Evolutionary conservation across 768 basidiomycete genomes (phyloP).

Genomic region (Termitomyces sp.): DNA sequence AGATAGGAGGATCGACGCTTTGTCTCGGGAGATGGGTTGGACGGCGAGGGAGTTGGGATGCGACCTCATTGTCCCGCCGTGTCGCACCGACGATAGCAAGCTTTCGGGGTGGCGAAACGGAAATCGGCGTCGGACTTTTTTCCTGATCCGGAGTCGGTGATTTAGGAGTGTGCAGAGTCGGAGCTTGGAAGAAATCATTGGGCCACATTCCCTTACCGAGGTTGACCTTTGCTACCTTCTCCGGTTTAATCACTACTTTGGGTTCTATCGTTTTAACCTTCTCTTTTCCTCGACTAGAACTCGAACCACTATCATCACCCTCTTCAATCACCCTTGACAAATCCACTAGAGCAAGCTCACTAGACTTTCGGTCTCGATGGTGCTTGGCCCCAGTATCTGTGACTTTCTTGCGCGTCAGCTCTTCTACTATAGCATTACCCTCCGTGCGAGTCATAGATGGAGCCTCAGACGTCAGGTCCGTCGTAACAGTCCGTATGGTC

Average conservation of each 20-base stretch:
- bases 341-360: slow-evolving; percentile 60
- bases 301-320: slow-evolving; percentile 56
- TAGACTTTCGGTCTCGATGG: slow-evolving; percentile 56
- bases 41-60: slow-evolving; percentile 49
- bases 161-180: slow-evolving; percentile 27
- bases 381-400: slow-evolving; percentile 18
- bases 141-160: slow-evolving; percentile 23
- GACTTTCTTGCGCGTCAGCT: slow-evolving; percentile 36
- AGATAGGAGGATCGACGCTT: slow-evolving; percentile 51
- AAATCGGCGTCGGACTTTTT: slow-evolving; percentile 28
- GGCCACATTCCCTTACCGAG: slow-evolving; percentile 83
- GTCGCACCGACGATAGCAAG: slow-evolving; percentile 48
- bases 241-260: slow-evolving; percentile 20
- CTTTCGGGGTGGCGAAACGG: slow-evolving; percentile 49
- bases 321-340: slow-evolving; percentile 71
- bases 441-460: slow-evolving; percentile 67
- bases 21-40: slow-evolving; percentile 65
- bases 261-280: slow-evolving; percentile 13
- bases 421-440: slow-evolving; percentile 53
- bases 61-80: slow-evolving; percentile 43
- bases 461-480: slow-evolving; percentile 74
- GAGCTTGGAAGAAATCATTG: slow-evolving; percentile 64
- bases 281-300: slow-evolving; percentile 28
- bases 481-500: slow-evolving; percentile 79
- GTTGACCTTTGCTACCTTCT: slow-evolving; percentile 41